phyloP scores from a whole-genome alignment of 805 yeast species.

The Metschnikowia chrysomelidarum region DNA sequence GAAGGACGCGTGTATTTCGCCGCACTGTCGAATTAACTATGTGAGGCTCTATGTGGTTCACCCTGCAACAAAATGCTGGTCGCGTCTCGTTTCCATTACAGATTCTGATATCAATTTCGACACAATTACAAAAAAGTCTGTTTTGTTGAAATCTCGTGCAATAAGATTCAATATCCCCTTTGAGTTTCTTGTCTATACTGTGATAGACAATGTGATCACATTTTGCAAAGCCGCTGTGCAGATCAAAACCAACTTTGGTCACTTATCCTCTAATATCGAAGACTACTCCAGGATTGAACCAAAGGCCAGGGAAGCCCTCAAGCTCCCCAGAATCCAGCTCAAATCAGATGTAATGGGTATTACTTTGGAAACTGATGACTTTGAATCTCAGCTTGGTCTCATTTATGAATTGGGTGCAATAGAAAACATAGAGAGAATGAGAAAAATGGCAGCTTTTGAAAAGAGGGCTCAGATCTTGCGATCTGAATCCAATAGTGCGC shows the following conservation, averaged over 20 bases:
- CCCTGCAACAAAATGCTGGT: slow-evolving; percentile 46
- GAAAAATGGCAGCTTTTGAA: slow-evolving; percentile 43
- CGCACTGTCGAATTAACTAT: slow-evolving; percentile 31
- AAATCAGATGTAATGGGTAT: slow-evolving; percentile 56
- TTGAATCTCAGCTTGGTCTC: slow-evolving; percentile 69
- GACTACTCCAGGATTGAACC: slow-evolving; percentile 37
- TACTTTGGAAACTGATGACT: slow-evolving; percentile 84
- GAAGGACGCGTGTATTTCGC: slow-evolving; percentile 25
- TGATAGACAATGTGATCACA: slow-evolving; percentile 77
- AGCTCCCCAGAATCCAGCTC: slow-evolving; percentile 57
- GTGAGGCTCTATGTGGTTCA: slow-evolving; percentile 48
- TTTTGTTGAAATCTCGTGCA: slow-evolving; percentile 24
- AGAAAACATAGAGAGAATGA: slow-evolving; percentile 64
- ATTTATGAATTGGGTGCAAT: slow-evolving; percentile 61
- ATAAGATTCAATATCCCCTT: slow-evolving; percentile 65
- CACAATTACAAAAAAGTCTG: slow-evolving; percentile 11
- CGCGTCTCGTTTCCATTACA: slow-evolving; percentile 35
- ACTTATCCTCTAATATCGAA: slow-evolving; percentile 20
- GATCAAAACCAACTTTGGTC: slow-evolving; percentile 47
- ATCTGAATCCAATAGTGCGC: slow-evolving; percentile 8
- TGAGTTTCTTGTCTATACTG: slow-evolving; percentile 67
- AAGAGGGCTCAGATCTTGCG: slow-evolving; percentile 24
- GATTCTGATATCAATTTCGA: slow-evolving; percentile 25
- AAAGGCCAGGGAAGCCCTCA: slow-evolving; percentile 34
- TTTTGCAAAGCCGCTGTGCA: slow-evolving; percentile 66